A percentile compares a stretch with the other conserved stretches of the same genome.
Conservation (phyloP, 2,329 filamentous ascomycete genomes). For the Botrytis squamosa region DNA sequence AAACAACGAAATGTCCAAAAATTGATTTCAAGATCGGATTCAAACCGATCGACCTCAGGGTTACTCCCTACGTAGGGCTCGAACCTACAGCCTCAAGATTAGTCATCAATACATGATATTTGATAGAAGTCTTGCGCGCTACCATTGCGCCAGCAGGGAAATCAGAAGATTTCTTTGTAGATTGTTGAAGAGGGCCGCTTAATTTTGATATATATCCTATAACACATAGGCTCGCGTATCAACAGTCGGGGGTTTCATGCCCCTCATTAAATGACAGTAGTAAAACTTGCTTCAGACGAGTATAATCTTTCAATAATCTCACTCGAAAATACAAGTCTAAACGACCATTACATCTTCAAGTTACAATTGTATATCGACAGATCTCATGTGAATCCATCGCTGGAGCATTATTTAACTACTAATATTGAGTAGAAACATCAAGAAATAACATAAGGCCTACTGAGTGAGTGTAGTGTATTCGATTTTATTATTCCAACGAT, state of each 20-base stretch:
- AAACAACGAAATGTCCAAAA: neutral
- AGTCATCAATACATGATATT: too few species aligned
- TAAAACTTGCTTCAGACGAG: neutral
- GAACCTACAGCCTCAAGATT: slow-evolving; percentile 13
- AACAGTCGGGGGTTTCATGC: too few species aligned
- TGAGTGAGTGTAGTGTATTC: neutral
- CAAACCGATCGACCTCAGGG: neutral
- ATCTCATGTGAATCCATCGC: neutral
- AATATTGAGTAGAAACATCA: neutral
- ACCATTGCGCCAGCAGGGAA: slow-evolving; percentile 20
- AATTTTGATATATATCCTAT: accelerated
- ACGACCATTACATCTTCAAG: neutral
- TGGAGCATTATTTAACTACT: neutral
- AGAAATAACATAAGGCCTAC: too few species aligned
- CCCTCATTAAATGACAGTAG: too few species aligned
- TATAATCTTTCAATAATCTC: neutral
- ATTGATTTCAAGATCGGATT: accelerated
- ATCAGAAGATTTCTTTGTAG: neutral
- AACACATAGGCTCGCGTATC: accelerated
- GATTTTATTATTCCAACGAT: neutral
- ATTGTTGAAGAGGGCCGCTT: accelerated
- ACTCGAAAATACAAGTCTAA: neutral
- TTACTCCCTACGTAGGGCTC: slow-evolving; percentile 6
- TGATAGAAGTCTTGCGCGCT: slow-evolving; percentile 18
- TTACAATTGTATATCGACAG: too few species aligned